A percentile compares a stretch with the other conserved stretches of the same genome.
phyloP scores from a whole-genome alignment of 768 basidiomycete species.

The Dioszegia aurantiaca region DNA sequence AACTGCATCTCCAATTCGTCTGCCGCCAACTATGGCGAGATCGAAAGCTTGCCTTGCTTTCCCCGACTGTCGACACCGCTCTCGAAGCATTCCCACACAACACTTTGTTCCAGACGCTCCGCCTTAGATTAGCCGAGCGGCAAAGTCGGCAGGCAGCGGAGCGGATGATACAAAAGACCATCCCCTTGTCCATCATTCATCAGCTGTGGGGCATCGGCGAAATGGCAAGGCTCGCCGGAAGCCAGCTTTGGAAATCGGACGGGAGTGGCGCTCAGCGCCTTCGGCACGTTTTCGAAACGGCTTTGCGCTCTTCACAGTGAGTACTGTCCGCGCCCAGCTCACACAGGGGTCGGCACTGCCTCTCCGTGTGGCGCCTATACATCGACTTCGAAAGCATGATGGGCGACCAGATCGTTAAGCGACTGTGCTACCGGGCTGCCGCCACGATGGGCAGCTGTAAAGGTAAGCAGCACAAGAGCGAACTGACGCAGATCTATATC shows the following conservation, averaged over 20 bases:
- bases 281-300: conserved; percentile 49
- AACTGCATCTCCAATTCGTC: neutral
- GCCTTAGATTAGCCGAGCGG: conserved; percentile 43
- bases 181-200: conserved; percentile 22
- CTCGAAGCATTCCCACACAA: conserved; percentile 52
- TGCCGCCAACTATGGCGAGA: conserved; percentile 23
- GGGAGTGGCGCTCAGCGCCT: conserved; percentile 46
- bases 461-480: conserved; percentile 30
- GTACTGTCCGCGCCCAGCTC: conserved; percentile 12
- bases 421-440: conserved; percentile 51
- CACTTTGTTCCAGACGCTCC: conserved; percentile 51
- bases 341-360: conserved; percentile 43
- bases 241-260: conserved; percentile 41
- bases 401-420: conserved; percentile 46
- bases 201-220: conserved; percentile 50
- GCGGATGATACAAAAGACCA: neutral
- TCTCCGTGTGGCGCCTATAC: conserved; percentile 52
- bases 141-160: conserved; percentile 1
- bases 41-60: neutral
- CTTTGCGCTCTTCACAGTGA: conserved; percentile 41
- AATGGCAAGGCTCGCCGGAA: conserved; percentile 27
- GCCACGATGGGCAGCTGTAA: conserved; percentile 52
- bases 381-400: conserved; percentile 54
- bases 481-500: conserved; percentile 50
- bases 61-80: conserved; percentile 18